phyloP scores from a whole-genome alignment of 2,329 filamentous ascomycete genomes.

The Lachnellula suecica region DNA sequence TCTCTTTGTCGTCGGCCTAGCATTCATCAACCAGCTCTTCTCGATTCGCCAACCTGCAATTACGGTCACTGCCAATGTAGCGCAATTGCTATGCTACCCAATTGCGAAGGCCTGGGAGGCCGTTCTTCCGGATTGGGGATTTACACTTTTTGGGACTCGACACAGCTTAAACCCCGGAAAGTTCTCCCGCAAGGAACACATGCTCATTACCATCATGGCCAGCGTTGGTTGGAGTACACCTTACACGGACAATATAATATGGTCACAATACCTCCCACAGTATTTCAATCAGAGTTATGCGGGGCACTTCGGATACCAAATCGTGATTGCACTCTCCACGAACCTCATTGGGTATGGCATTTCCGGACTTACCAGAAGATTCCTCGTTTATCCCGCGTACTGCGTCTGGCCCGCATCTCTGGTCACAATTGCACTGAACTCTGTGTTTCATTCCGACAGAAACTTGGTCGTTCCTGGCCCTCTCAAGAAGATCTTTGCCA shows the following conservation, averaged over 20 bases:
- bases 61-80: constrained; percentile 19
- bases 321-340: constrained; percentile 48
- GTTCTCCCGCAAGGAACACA: constrained; percentile 68
- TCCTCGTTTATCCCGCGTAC: constrained; percentile 51
- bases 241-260: constrained; percentile 50
- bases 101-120: constrained; percentile 59
- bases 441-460: constrained; percentile 41
- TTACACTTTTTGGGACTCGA: constrained; percentile 42
- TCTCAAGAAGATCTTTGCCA: constrained; percentile 39
- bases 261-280: constrained; percentile 47
- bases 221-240: constrained; percentile 46
- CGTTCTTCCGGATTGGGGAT: constrained; percentile 47
- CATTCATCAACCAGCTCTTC: constrained; percentile 22
- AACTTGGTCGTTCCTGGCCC: constrained; percentile 37
- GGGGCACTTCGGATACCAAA: constrained; percentile 47
- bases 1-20: constrained; percentile 10
- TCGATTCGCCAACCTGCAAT: constrained; percentile 20
- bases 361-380: constrained; percentile 48
- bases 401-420: constrained; percentile 52
- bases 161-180: constrained; percentile 52
- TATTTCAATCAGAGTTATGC: constrained; percentile 53
- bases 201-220: constrained; percentile 63
- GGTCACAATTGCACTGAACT: constrained; percentile 46
- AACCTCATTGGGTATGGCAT: constrained; percentile 57
- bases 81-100: constrained; percentile 21